Evolutionary conservation across 257 asterid species (phyloP).

Genomic region (Solanum pimpinellifolium): DNA sequence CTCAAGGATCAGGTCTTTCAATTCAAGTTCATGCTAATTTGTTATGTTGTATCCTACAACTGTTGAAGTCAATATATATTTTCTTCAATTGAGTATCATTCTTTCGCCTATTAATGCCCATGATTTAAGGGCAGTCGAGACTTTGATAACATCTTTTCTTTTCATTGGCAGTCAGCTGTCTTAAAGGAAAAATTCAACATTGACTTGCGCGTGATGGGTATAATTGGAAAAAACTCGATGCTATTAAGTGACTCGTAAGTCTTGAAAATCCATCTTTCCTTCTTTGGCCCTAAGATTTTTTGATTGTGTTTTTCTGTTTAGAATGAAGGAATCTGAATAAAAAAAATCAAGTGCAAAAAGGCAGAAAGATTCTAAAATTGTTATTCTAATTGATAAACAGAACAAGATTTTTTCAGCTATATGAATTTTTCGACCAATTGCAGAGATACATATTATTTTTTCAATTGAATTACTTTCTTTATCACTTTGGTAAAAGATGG

Average conservation of each 20-base stretch:
- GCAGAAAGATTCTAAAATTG: background rate
- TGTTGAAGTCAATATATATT: background rate
- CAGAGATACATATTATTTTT: background rate
- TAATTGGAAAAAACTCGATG: slow-evolving; percentile 69
- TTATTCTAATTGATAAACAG: background rate
- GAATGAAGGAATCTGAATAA: background rate
- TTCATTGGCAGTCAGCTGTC: slow-evolving; percentile 55
- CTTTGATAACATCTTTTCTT: background rate
- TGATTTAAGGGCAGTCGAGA: background rate
- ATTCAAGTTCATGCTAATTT: background rate
- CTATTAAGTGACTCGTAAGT: slow-evolving; percentile 70
- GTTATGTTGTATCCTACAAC: background rate
- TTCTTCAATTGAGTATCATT: background rate
- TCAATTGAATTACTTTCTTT: background rate
- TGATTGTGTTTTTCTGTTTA: background rate
- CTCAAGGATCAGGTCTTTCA: slow-evolving; percentile 79
- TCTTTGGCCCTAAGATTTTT: background rate
- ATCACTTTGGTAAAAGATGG: background rate
- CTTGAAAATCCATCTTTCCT: background rate
- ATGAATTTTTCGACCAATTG: background rate
- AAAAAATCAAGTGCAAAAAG: background rate
- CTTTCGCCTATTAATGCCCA: background rate
- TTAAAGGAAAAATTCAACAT: slow-evolving; percentile 95
- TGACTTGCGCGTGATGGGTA: slow-evolving; percentile 92
- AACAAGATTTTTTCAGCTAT: background rate